Base-by-base conservation (phyloP, 148 eudicot genomes). In the Pharnaceum exiguum region DNA sequence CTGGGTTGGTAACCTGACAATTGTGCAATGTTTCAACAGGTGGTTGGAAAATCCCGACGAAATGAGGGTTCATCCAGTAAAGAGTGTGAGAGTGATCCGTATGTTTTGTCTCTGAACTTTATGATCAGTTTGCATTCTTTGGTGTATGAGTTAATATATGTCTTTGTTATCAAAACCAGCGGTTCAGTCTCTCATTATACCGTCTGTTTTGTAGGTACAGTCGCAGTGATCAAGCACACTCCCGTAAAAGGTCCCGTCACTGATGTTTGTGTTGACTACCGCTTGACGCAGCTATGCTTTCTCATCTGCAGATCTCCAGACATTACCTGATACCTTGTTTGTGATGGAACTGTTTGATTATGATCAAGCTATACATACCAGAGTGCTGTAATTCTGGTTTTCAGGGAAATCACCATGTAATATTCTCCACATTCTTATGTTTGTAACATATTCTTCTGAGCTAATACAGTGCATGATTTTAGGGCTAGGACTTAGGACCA, bases 11-110 rank as follows among this genome's bases (percentile, higher is more conserved):
- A 28, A 10, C 11, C 40, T 33, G 16, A 38, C 9, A 16, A 42
- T 28, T 43, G n/a, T 64, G 40, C 50, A 25, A 43, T 28, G 37
- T 52, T 21, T 43, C 42, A 33, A 50, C 79, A 79, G 79, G 75
- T 46, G 26, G 47, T 63, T 29, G 73, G 70, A 48, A 36, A 46
- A 29, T 61, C 69, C 7, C 35, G 52, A 42, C 68, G 55, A 54
- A 66, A 55, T 15, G 78, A 66, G 57, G 72, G 64, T 58, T 77
- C 82, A 39, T 70, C 72, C 21, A 72, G 72, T 62, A 75, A 75
- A 74, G 85, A 74, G 28, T 63, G 24, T 25, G 76, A 67, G 50
- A 70, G 48, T 74, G 78, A 77, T 36, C 61, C 60, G 81, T 77
- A 69, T 69, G 81, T n/a, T n/a, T n/a, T n/a, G n/a, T n/a, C n/a